Conservation (phyloP, 1,284 basidiomycete genomes). For the Singerocomus rubriflavus region DNA sequence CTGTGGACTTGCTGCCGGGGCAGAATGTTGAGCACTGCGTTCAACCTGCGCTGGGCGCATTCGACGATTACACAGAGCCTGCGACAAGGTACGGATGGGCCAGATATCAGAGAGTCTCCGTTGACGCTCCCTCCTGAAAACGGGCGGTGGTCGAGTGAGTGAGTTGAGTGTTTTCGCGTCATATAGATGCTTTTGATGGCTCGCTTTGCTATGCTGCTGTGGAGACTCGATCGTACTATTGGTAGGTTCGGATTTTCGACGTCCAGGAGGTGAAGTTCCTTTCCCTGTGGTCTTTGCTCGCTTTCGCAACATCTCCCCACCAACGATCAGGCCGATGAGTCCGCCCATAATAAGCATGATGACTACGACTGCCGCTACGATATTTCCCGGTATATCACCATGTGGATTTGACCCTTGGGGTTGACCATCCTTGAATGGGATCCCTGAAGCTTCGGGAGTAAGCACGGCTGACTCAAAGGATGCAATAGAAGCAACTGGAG, state of each 20-base stretch:
- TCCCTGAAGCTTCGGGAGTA: slow-evolving; percentile 9
- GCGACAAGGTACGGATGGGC: slow-evolving; percentile 24
- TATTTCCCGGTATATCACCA: slow-evolving; percentile 21
- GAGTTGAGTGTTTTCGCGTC: slow-evolving; percentile 16
- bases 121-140: slow-evolving; percentile 13
- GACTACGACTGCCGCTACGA: slow-evolving; percentile 24
- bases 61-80: slow-evolving; percentile 10
- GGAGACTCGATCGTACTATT: background rate
- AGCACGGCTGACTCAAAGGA: slow-evolving; percentile 8
- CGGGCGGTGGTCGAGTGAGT: slow-evolving; percentile 18
- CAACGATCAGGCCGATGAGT: slow-evolving; percentile 27
- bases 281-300: slow-evolving; percentile 7
- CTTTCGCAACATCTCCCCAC: slow-evolving; percentile 29
- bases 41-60: slow-evolving; percentile 5
- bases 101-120: slow-evolving; percentile 20
- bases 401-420: slow-evolving; percentile 4
- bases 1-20: slow-evolving; percentile 7
- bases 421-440: slow-evolving; percentile 2
- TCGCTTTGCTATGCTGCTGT: background rate
- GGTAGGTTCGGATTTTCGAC: slow-evolving; percentile 6
- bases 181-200: slow-evolving; percentile 8
- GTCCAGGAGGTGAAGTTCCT: background rate
- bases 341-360: slow-evolving; percentile 29
- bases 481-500: slow-evolving; percentile 2
- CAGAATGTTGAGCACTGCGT: background rate